These are phyloP conservation scores for Monascus purpureus DNA, from an alignment of 495 filamentous ascomycete genomes.

Conservation along the genomic window DNA sequence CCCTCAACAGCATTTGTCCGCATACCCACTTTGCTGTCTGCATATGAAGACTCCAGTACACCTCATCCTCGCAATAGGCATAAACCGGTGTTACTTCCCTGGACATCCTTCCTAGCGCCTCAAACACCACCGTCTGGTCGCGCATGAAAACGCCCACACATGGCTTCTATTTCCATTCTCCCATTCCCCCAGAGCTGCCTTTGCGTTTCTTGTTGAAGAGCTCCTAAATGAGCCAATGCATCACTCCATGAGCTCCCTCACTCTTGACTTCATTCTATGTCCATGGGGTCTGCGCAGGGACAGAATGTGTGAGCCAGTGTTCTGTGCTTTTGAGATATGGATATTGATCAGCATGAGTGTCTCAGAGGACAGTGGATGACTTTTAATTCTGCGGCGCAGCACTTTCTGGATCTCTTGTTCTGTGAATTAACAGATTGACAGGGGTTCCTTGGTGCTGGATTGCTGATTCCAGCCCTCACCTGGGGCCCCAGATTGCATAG, in stretches of 20 bases:
- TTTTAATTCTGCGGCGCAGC: not conserved
- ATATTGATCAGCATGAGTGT: constrained; percentile 27
- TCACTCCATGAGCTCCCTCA: constrained; percentile 21
- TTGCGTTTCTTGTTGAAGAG: constrained; percentile 18
- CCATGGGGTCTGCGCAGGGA: not conserved
- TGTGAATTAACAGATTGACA: not conserved
- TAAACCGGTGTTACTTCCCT: constrained; percentile 5
- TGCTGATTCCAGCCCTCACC: not conserved
- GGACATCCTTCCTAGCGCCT: constrained; percentile 41
- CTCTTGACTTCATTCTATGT: constrained; percentile 1
- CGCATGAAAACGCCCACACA: constrained; percentile 57
- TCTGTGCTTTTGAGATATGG: constrained; percentile 33
- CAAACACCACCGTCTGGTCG: constrained; percentile 74
- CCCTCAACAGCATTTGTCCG: constrained; percentile 24
- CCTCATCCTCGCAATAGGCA: constrained; percentile 19
- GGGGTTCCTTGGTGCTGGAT: not conserved
- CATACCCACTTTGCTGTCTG: constrained; percentile 66
- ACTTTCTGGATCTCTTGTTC: not conserved
- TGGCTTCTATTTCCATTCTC: constrained; percentile 4
- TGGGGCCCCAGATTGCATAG: not conserved
- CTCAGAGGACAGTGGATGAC: not conserved
- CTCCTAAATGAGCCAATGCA: constrained; percentile 49
- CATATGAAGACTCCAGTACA: constrained; percentile 52
- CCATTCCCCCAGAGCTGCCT: not conserved
- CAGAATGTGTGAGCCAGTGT: not conserved